phyloP scores from a whole-genome alignment of 2,329 filamentous ascomycete species.

The Pyrenochaeta sp. region DNA sequence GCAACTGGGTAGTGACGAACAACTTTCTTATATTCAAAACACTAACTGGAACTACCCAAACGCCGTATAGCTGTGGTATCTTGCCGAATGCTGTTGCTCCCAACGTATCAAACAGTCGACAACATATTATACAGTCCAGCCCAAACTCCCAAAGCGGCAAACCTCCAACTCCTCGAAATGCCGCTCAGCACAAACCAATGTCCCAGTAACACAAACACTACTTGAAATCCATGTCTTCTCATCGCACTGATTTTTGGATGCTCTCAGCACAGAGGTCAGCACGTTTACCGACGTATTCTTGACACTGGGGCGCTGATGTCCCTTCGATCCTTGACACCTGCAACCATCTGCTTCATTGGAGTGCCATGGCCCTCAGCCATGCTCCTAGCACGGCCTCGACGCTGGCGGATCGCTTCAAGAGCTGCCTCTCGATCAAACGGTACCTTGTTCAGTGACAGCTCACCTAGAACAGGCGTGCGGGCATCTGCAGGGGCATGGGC shows the following conservation, averaged over 20 bases:
- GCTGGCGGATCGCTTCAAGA: constrained; percentile 75
- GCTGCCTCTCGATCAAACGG: constrained; percentile 71
- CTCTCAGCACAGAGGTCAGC: constrained; percentile 5
- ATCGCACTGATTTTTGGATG: background rate
- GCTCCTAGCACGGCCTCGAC: constrained; percentile 74
- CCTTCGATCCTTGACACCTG: constrained; percentile 55
- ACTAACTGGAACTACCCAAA: constrained; percentile 8
- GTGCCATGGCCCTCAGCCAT: constrained; percentile 69
- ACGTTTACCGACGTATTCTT: constrained; percentile 32
- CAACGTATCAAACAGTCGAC: constrained; percentile 9
- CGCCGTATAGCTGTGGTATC: constrained; percentile 32
- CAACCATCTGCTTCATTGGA: constrained; percentile 65
- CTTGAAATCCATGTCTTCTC: no score
- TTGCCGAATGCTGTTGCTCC: constrained; percentile 20
- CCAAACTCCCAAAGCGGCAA: constrained; percentile 10
- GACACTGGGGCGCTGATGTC: constrained; percentile 57
- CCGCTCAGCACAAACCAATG: constrained; percentile 28
- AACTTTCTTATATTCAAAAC: no score
- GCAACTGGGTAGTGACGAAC: no score
- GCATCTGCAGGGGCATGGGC: constrained; percentile 41
- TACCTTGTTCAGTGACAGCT: constrained; percentile 42
- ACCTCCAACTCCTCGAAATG: constrained; percentile 45
- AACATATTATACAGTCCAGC: constrained; percentile 1
- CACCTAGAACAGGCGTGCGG: constrained; percentile 40
- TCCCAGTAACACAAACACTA: no score